Evolutionary conservation across 192 early-diverging fungal genomes (phyloP).

Genomic region (Coemansia sp.): DNA sequence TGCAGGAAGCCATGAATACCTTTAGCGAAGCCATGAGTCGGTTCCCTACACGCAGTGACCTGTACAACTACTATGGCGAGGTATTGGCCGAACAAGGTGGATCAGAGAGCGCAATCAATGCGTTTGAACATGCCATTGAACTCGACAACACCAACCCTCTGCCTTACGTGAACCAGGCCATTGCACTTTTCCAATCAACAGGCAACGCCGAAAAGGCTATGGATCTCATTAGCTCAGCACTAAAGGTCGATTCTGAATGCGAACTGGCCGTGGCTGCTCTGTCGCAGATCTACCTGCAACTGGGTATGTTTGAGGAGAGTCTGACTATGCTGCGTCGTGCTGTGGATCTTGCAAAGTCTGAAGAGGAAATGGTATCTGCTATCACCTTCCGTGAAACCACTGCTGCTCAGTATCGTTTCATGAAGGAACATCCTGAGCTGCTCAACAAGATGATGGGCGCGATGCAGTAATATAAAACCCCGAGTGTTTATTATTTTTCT

Average conservation of each 20-base stretch:
- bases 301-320: constrained; percentile 83
- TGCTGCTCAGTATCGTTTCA: constrained; percentile 56
- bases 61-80: constrained; percentile 98
- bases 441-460: constrained; percentile 52
- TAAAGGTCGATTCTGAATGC: constrained; percentile 91
- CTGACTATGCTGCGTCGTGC: constrained; percentile 78
- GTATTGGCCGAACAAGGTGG: constrained; percentile 82
- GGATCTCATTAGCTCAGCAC: constrained; percentile 70
- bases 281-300: constrained; percentile 77
- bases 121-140: constrained; percentile 86
- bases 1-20: constrained; percentile 66
- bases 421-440: constrained; percentile 55
- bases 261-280: constrained; percentile 86
- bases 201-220: constrained; percentile 72
- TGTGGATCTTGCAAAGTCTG: constrained; percentile 77
- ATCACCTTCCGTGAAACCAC: constrained; percentile 68
- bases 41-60: constrained; percentile 79
- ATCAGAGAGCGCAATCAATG: constrained; percentile 74
- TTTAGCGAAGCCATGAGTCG: constrained; percentile 77
- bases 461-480: constrained; percentile 11
- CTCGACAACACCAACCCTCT: constrained; percentile 81
- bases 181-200: constrained; percentile 73
- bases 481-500: background rate
- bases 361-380: constrained; percentile 84
- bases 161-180: constrained; percentile 97